These are phyloP conservation scores for Solanum hybrid DNA, from an alignment of 305 asterid genomes.

Conservation along the genomic window DNA sequence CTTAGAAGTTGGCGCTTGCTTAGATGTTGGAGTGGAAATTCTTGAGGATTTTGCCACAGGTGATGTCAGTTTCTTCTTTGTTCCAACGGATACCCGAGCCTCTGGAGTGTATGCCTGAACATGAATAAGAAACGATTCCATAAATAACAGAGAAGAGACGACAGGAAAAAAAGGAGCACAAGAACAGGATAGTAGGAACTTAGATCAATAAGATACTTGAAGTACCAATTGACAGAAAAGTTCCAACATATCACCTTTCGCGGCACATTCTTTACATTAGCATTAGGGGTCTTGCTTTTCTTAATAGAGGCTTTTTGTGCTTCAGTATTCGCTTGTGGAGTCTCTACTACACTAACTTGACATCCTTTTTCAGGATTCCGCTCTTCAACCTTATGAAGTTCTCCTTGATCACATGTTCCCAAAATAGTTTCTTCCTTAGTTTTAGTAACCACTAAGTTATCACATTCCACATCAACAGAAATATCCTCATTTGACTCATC, in stretches of 20 bases:
- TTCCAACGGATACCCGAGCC: conserved; percentile 23
- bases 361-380: conserved; percentile 25
- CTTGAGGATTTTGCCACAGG: conserved; percentile 39
- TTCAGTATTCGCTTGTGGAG: conserved; percentile 20
- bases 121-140: not conserved
- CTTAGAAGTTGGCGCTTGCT: not conserved
- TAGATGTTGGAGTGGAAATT: conserved; percentile 29
- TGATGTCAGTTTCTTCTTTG: conserved; percentile 38
- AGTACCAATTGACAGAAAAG: conserved; percentile 8
- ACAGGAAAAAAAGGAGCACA: not conserved
- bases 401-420: conserved; percentile 25
- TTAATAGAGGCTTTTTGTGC: conserved; percentile 14
- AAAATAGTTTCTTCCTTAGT: conserved; percentile 27
- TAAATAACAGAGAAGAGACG: conserved; percentile 1
- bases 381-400: conserved; percentile 14
- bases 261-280: too few species aligned
- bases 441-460: conserved; percentile 18
- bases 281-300: conserved; percentile 31
- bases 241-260: not conserved
- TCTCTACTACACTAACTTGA: conserved; percentile 16
- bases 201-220: not conserved
- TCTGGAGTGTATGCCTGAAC: conserved; percentile 42
- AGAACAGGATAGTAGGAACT: not conserved
- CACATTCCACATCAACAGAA: conserved; percentile 17
- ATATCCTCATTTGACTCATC: conserved; percentile 2